Base-by-base conservation (phyloP, 768 basidiomycete genomes). In the Boletus tylopilopsis region DNA sequence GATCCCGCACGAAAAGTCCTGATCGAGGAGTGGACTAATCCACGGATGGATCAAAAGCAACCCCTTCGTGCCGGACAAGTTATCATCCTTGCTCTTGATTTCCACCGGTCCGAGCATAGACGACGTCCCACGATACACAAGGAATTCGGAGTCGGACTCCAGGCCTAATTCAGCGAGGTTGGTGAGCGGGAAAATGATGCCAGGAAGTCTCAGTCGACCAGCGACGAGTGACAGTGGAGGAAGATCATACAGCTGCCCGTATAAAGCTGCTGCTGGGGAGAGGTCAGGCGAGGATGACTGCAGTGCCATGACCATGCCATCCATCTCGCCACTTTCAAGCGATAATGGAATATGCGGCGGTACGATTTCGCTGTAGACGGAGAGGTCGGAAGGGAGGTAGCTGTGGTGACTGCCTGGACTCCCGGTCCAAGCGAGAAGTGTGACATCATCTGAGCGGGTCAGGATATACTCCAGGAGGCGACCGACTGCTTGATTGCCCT, bases 361-460 rank as follows among this genome's bases (percentile, higher is more conserved):
- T 5, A 6, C 36, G 4, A 19, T 8, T 27, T 45, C 23, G 8
- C 19, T 19, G 13, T 45, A 45, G 8, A 35, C 44, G 0, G 19
- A 23, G 21, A 54, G 52, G 6, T 45, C 29, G 22, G 24, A 11
- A 5, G 43, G 42, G 11, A 52, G 53, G 33, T 43, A 52, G 18
- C 53, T 53, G 13, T 53, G 40, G 24, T 32, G 10, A 32, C 30
- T 29, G 6, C 38, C 23, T 7, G 23, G 16, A 22, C 22, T 22
- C 2, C 42, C 42, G 2, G 32, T 33, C 42, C 16, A 43, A 8
- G 42, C 30, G 22, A 43, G 42, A 43, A 33, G 27, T 4, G 30
- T 33, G 32, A 43, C 32, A 13, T 33, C 10, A 10, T 19, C 42
- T 5, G 30, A 43, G 3, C 25, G 22, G 5, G 40, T 41, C n/a